These are phyloP conservation scores for Trametes cubensis DNA, from an alignment of 768 basidiomycete species.

Conservation along the genomic window DNA sequence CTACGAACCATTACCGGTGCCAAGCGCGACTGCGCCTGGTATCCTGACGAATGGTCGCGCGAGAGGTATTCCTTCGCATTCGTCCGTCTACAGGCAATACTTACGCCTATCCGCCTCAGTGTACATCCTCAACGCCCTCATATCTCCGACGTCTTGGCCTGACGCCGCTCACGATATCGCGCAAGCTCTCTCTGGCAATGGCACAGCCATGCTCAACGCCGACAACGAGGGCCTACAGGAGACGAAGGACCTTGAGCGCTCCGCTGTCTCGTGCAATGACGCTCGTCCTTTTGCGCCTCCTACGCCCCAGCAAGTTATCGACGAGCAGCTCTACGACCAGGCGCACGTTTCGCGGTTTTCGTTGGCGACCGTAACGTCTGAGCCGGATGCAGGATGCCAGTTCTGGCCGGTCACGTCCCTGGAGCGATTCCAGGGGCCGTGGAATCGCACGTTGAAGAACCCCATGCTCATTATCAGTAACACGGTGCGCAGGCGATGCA, in stretches of 20 bases:
- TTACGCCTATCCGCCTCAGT: slow-evolving; percentile 6
- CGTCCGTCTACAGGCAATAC: too few species aligned
- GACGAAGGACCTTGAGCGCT: slow-evolving; percentile 27
- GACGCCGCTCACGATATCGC: slow-evolving; percentile 23
- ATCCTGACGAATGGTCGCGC: slow-evolving; percentile 33
- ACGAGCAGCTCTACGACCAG: slow-evolving; percentile 30
- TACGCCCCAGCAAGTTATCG: slow-evolving; percentile 26
- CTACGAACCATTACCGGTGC: slow-evolving; percentile 33
- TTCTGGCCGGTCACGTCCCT: slow-evolving; percentile 32
- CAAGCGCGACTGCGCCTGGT: slow-evolving; percentile 30
- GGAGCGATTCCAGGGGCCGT: slow-evolving; percentile 35
- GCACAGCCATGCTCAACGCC: slow-evolving; percentile 28
- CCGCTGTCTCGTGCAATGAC: slow-evolving; percentile 38
- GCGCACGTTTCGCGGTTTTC: slow-evolving; percentile 26
- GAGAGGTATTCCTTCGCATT: slow-evolving; percentile 18
- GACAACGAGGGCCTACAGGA: slow-evolving; percentile 15
- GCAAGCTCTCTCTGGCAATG: slow-evolving; percentile 32
- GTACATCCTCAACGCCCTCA: slow-evolving; percentile 22
- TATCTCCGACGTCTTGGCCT: slow-evolving; percentile 30
- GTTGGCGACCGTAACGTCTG: slow-evolving; percentile 25
- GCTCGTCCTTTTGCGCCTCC: slow-evolving; percentile 27
- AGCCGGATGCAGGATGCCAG: slow-evolving; percentile 35
- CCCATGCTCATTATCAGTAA: slow-evolving; percentile 35
- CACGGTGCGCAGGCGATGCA: slow-evolving; percentile 18
- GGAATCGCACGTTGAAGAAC: slow-evolving; percentile 33